Conservation (phyloP, 2,329 filamentous ascomycete genomes). For the Truncatella angustata region DNA sequence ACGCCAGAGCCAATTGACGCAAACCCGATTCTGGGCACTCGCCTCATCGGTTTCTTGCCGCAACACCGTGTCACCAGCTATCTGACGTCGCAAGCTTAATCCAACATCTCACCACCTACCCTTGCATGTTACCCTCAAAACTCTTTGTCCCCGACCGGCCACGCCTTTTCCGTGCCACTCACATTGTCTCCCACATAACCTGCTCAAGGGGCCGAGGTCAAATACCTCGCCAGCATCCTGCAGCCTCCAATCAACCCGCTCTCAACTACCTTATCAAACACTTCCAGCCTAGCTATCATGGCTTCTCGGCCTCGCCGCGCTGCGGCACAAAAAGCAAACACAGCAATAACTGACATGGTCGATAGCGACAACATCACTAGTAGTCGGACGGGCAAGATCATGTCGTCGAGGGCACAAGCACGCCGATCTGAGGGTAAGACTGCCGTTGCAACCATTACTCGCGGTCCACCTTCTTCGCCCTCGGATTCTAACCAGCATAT, state of each 20-base stretch:
- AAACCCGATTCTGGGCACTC: conserved; percentile 16
- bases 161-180: background rate
- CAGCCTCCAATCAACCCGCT: background rate
- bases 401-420: conserved; percentile 45
- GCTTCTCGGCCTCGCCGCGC: conserved; percentile 37
- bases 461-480: conserved; percentile 45
- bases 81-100: conserved; percentile 26
- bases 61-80: conserved; percentile 21
- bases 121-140: conserved; percentile 23
- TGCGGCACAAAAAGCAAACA: conserved; percentile 43
- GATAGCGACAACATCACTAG: conserved; percentile 41
- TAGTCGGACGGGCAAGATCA: conserved; percentile 37
- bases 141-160: background rate
- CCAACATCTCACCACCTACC: conserved; percentile 19
- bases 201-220: background rate
- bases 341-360: conserved; percentile 49
- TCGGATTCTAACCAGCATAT: conserved; percentile 43
- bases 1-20: conserved; percentile 2
- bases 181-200: background rate
- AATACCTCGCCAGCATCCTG: background rate
- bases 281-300: conserved; percentile 18
- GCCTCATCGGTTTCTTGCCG: conserved; percentile 22
- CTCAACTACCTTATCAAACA: background rate
- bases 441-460: conserved; percentile 39
- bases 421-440: conserved; percentile 48